Evolutionary conservation across 2,329 filamentous ascomycete species (phyloP), one percentile per base, ranked within the genome.

Genomic region (Ilyonectria sp.): DNA sequence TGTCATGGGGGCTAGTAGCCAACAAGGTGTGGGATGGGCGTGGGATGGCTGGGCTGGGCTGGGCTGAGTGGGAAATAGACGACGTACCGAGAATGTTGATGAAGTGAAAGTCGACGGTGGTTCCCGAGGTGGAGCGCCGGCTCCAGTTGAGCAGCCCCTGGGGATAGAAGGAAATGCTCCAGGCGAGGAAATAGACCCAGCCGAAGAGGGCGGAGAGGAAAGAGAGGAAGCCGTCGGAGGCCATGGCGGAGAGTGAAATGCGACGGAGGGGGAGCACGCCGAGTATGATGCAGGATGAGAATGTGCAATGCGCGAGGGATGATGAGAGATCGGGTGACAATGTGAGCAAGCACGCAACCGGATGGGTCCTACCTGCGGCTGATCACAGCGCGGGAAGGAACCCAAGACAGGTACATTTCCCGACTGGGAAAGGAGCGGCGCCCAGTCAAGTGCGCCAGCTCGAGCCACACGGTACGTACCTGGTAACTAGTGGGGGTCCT

Each of bases 111-210:
- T 98, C 95, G 71, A 97, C 91, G 1, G 94, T 93, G 5, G 95
- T 91, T 46, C 96, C 96, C 21, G 89, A 87, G 5, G 95, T 98
- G 9, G 93, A 93, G 64, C 89, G 89, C 60, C 94, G 91, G 33
- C 85, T 85, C 79, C 87, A 92, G 85, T 98, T 98, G 69, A 94
- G 87, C 68, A 97, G 82, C 7, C 93, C 90, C 79, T 98, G 96
- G 1, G 95, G 95, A 80, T 98, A 98, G 83, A 98, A 98, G 17
- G 94, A 97, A 17, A 91, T 83, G 13, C 93, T 95, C 95, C 95
- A 96, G 80, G 88, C 90, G 55, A 91, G 71, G 70, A 89, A 91
- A 81, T 95, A 95, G 77, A 91, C 82, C 92, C 93, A 94, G 80
- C 93, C 93, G 74, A 93, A 89, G 35, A 92, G 77, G 76, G 84